A percentile compares a stretch with the other conserved stretches of the same genome.
These are phyloP conservation scores for Yamadazyma siamensis DNA, from an alignment of 1,139 yeast genomes.

Conservation along the genomic window DNA sequence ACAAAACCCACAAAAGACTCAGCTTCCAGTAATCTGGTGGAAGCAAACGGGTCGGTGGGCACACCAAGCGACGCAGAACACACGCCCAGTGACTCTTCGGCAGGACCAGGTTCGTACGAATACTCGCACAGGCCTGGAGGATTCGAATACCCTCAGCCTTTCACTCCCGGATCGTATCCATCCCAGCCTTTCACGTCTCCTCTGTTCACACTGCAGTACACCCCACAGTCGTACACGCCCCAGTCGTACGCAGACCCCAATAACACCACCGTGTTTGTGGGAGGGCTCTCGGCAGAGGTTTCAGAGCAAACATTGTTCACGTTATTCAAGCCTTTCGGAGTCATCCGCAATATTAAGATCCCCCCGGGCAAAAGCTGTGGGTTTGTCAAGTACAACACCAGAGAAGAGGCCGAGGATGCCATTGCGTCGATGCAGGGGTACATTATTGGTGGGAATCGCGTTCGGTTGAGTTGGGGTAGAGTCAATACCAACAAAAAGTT, in stretches of 20 bases:
- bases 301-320: conserved; percentile 72
- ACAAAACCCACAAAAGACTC: too few relatives aligned
- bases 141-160: too few relatives aligned
- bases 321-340: conserved; percentile 81
- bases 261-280: conserved; percentile 93
- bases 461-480: conserved; percentile 89
- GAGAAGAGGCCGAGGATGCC: conserved; percentile 87
- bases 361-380: conserved; percentile 95
- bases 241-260: conserved; percentile 81
- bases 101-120: too few relatives aligned
- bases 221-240: too few relatives aligned
- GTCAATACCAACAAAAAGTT: conserved; percentile 33
- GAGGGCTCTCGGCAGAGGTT: conserved; percentile 77
- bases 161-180: too few relatives aligned
- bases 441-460: conserved; percentile 80
- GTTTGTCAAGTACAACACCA: conserved; percentile 74
- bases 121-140: too few relatives aligned
- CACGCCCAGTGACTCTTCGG: too few relatives aligned
- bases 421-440: conserved; percentile 92
- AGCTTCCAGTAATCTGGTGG: too few relatives aligned
- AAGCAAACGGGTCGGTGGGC: too few relatives aligned
- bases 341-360: conserved; percentile 78
- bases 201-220: too few relatives aligned
- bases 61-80: too few relatives aligned
- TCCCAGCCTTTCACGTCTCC: too few relatives aligned